A percentile compares a stretch with the other conserved stretches of the same genome.
Conservation (phyloP, 306 rosid genomes). For the Boehmeria nivea region DNA sequence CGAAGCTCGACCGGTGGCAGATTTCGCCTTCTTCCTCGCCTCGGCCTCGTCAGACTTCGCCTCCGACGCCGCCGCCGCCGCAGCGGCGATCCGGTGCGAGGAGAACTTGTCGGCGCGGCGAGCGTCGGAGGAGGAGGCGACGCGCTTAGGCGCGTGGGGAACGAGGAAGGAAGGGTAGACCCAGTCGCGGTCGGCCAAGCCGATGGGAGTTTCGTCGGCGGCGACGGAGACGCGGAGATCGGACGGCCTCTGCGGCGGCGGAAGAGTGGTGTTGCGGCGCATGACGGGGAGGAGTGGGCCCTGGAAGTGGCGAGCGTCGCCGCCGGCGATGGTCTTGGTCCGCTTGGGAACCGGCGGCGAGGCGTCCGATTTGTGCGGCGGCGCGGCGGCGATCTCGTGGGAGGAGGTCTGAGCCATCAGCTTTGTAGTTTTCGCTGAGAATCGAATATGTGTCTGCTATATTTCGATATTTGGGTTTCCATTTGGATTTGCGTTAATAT, state of each 20-base stretch:
- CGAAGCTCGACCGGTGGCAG: too few species aligned
- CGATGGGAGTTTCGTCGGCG: conserved; percentile 16
- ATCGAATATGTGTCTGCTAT: too few species aligned
- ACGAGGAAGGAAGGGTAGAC: conserved; percentile 72
- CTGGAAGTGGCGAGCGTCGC: conserved; percentile 19
- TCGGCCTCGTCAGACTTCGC: background rate
- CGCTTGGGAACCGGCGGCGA: conserved; percentile 59
- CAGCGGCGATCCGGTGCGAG: background rate
- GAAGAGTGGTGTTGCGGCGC: conserved; percentile 27
- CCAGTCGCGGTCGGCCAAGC: conserved; percentile 52
- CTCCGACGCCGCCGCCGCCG: background rate
- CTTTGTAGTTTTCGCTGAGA: too few species aligned
- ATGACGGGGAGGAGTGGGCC: conserved; percentile 44
- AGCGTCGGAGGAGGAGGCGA: conserved; percentile 16
- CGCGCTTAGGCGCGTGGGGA: conserved; percentile 41
- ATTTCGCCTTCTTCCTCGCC: conserved; percentile 5
- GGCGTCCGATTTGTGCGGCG: conserved; percentile 23
- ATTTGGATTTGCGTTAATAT: too few species aligned
- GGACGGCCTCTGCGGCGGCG: conserved; percentile 22
- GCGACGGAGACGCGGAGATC: conserved; percentile 39
- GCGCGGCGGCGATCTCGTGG: background rate
- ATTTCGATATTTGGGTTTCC: too few species aligned
- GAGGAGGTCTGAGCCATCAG: conserved; percentile 1
- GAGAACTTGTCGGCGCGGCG: background rate
- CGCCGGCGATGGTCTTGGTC: conserved; percentile 40